Conservation (phyloP, 2,329 filamentous ascomycete species). For the Ceratocystis ficicola region DNA sequence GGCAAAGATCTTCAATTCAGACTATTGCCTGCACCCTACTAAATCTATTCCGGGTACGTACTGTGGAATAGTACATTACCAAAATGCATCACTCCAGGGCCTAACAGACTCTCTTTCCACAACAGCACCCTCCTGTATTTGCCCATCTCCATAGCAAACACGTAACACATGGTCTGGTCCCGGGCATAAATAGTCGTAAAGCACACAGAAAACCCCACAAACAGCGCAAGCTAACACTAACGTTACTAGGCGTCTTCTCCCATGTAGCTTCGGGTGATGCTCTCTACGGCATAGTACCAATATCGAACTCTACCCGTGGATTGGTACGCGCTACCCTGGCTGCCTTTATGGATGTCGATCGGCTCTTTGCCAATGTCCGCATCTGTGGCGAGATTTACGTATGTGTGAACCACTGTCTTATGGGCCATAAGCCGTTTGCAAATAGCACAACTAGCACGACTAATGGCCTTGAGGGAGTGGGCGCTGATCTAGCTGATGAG, state of each 20-base stretch:
- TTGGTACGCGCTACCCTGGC: conserved; percentile 83
- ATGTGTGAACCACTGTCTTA: conserved; percentile 74
- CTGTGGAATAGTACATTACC: no score
- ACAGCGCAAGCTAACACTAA: background rate
- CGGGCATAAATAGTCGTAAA: background rate
- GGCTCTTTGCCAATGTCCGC: conserved; percentile 52
- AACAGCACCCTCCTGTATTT: background rate
- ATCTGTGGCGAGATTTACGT: conserved; percentile 80
- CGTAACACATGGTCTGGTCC: background rate
- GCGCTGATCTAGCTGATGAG: background rate
- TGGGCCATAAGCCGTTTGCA: conserved; percentile 40
- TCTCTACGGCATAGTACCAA: conserved; percentile 71
- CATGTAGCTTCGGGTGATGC: conserved; percentile 56
- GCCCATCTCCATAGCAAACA: conserved; percentile 3
- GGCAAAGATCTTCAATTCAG: conserved; percentile 37
- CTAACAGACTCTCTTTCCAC: background rate
- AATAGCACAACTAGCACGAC: background rate
- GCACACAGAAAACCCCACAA: background rate
- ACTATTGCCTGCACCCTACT: conserved; percentile 40
- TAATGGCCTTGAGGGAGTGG: background rate
- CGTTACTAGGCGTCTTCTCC: conserved; percentile 57
- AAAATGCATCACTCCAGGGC: no score
- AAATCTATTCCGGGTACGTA: conserved; percentile 39
- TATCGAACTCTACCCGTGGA: conserved; percentile 94
- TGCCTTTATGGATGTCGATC: conserved; percentile 64